These are phyloP conservation scores for Penicillium nordicum DNA, from an alignment of 2,329 filamentous ascomycete genomes.

Conservation along the genomic window DNA sequence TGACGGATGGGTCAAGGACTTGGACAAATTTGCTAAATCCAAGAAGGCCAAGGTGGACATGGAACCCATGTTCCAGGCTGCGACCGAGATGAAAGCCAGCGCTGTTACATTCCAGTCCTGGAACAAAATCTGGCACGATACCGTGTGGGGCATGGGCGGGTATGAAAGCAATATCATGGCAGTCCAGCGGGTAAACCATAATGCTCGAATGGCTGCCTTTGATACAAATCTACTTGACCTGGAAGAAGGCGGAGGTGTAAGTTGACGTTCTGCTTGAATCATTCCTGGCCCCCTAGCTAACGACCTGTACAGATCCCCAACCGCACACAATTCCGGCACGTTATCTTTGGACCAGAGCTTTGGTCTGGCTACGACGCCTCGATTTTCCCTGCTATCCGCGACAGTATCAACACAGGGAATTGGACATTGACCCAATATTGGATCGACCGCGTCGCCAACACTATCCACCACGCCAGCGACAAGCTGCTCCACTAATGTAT, in stretches of 20 bases:
- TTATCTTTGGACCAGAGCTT: conserved; percentile 78
- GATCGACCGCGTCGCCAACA: conserved; percentile 67
- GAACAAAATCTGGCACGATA: conserved; percentile 72
- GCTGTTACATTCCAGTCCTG: conserved; percentile 68
- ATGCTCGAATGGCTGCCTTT: conserved; percentile 73
- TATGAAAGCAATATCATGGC: conserved; percentile 71
- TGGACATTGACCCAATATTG: conserved; percentile 66
- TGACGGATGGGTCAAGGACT: conserved; percentile 60
- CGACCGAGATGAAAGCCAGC: conserved; percentile 57
- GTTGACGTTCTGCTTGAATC: conserved; percentile 37
- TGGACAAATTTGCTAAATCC: conserved; percentile 63
- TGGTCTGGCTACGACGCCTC: conserved; percentile 68
- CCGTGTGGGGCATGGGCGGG: conserved; percentile 67
- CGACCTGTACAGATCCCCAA: conserved; percentile 63
- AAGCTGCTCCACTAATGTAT: conserved; percentile 39
- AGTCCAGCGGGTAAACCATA: conserved; percentile 68
- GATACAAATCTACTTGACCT: conserved; percentile 81
- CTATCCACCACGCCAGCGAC: conserved; percentile 61
- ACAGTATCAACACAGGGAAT: conserved; percentile 69
- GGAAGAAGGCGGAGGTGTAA: conserved; percentile 67
- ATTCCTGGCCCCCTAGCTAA: conserved; percentile 5
- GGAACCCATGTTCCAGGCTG: conserved; percentile 60
- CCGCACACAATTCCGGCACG: conserved; percentile 89
- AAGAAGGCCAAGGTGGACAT: conserved; percentile 55
- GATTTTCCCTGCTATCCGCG: conserved; percentile 79